Percentiles rank a stretch among this genome's conserved stretches.
Evolutionary conservation across 805 yeast species (phyloP).

Genomic region (Barnettozyma botsteinii): DNA sequence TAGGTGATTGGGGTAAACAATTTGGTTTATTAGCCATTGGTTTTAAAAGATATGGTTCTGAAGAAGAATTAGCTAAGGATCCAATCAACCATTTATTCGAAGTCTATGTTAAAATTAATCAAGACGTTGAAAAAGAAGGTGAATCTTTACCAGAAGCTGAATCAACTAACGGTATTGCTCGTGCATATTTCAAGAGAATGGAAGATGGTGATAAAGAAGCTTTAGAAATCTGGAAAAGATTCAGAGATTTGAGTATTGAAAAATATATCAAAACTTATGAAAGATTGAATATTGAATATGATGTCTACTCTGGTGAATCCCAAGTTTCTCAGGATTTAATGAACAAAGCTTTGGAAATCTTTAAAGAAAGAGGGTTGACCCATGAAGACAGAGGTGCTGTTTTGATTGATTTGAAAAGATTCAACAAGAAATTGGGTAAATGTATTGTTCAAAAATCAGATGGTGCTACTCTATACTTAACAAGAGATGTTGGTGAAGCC

Average conservation of each 20-base stretch:
- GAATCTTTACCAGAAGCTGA: slow-evolving; percentile 39
- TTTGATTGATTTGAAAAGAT: slow-evolving; percentile 76
- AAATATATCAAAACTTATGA: slow-evolving; percentile 85
- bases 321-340: slow-evolving; percentile 75
- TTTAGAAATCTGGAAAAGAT: slow-evolving; percentile 70
- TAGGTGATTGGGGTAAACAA: slow-evolving; percentile 99
- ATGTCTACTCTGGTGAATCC: slow-evolving; percentile 92
- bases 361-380: slow-evolving; percentile 64
- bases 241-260: slow-evolving; percentile 86
- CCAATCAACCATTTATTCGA: slow-evolving; percentile 94
- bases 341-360: slow-evolving; percentile 55
- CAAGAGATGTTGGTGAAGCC: slow-evolving; percentile 97
- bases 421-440: slow-evolving; percentile 89
- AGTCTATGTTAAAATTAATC: slow-evolving; percentile 83
- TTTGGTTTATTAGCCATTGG: slow-evolving; percentile 95
- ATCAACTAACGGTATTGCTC: slow-evolving; percentile 75
- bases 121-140: slow-evolving; percentile 58
- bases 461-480: slow-evolving; percentile 89
- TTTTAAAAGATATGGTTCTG: slow-evolving; percentile 77
- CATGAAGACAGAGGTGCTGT: slow-evolving; percentile 89
- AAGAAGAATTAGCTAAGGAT: slow-evolving; percentile 60
- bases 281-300: slow-evolving; percentile 84
- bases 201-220: slow-evolving; percentile 89
- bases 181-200: slow-evolving; percentile 83
- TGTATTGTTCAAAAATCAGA: slow-evolving; percentile 89